Percentiles rank a stretch among this genome's conserved stretches.
phyloP scores from a whole-genome alignment of 352 stramenopile species.

The Globisporangium polare region DNA sequence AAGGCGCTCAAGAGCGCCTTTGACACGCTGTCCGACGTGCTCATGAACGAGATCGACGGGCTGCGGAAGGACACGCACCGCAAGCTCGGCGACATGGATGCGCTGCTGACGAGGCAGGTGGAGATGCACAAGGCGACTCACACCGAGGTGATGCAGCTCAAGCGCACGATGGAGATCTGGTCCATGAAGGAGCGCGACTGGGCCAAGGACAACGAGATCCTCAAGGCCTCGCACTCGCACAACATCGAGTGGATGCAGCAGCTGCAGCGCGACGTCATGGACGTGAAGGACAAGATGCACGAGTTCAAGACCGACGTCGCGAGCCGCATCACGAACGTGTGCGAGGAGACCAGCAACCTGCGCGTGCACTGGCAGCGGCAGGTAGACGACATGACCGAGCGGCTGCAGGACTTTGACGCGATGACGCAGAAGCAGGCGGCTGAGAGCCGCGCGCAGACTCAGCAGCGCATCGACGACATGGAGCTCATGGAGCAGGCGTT shows the following conservation, averaged over 20 bases:
- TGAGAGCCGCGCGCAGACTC: slow-evolving; percentile 36
- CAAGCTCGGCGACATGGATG: slow-evolving; percentile 57
- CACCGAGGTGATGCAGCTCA: slow-evolving; percentile 65
- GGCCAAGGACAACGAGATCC: slow-evolving; percentile 84
- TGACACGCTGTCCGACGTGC: slow-evolving; percentile 75
- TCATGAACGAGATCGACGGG: slow-evolving; percentile 69
- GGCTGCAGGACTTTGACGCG: slow-evolving; percentile 51
- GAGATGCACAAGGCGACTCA: slow-evolving; percentile 63
- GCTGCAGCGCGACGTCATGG: slow-evolving; percentile 76
- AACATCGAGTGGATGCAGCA: slow-evolving; percentile 88
- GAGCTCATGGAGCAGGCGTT: slow-evolving; percentile 76
- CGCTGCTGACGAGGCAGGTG: slow-evolving; percentile 43
- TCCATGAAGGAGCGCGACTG: slow-evolving; percentile 78
- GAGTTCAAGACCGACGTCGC: slow-evolving; percentile 58
- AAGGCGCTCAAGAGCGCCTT: slow-evolving; percentile 68
- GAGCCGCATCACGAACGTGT: slow-evolving; percentile 47
- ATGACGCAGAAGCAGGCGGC: slow-evolving; percentile 34
- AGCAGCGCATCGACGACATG: slow-evolving; percentile 65
- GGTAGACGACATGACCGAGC: slow-evolving; percentile 56
- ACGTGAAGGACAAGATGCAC: slow-evolving; percentile 72
- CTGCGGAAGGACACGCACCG: slow-evolving; percentile 65
- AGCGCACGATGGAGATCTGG: slow-evolving; percentile 78
- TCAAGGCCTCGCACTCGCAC: slow-evolving; percentile 77
- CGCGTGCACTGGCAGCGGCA: slow-evolving; percentile 71
- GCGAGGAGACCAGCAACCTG: slow-evolving; percentile 62